Base-by-base conservation (phyloP, 2,329 filamentous ascomycete species). In the Aschersonia sp. region DNA sequence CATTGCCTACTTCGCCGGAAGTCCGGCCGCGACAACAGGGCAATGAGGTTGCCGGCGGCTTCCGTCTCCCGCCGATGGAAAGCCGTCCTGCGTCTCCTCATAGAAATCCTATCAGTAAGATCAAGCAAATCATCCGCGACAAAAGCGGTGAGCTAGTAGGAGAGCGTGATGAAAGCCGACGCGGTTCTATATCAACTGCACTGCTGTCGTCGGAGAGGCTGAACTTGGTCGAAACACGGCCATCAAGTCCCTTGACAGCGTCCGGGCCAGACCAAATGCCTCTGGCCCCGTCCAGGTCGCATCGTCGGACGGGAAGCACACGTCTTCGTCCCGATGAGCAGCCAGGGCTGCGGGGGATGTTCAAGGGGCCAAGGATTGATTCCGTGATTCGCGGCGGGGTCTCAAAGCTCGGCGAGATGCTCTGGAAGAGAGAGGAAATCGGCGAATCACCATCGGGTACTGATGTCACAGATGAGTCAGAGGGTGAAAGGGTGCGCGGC, bases 321-420 rank as follows among this genome's bases (percentile, higher is more conserved):
- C 69, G 66, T 29, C 60, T 66, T 14, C 68, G 59, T 30, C 37
- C 52, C 1, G 63, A 66, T 12, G 63, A 67, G 10, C 55, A 56
- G 40, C 49, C 58, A 42, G 59, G 64, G 11, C 45, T 66, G 12
- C 78, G 81, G 42, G 79, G 83, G 6, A 81, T 95, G 44, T 83
- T 95, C 64, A 90, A 87, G 64, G 49, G 49, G 4, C 77, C 79
- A 45, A 74, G 84, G 48, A 79, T 90, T 52, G 85, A 87, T 51
- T 84, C 78, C 32, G 73, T 87, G 32, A 76, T 94, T 43, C 72
- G 75, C 30, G 76, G 69, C 6, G 66, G 76, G 30, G 73, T 79
- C 5, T 76, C 73, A 30, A 77, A 72, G 54, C 61, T 79, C 11
- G 70, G 74, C 32, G 76, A 78, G 46, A 65, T 79, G 46, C 54